Evolutionary conservation across 2,329 filamentous ascomycete species (phyloP), one percentile per base, ranked within the genome.

Genomic region (Aspergillus uvarum): DNA sequence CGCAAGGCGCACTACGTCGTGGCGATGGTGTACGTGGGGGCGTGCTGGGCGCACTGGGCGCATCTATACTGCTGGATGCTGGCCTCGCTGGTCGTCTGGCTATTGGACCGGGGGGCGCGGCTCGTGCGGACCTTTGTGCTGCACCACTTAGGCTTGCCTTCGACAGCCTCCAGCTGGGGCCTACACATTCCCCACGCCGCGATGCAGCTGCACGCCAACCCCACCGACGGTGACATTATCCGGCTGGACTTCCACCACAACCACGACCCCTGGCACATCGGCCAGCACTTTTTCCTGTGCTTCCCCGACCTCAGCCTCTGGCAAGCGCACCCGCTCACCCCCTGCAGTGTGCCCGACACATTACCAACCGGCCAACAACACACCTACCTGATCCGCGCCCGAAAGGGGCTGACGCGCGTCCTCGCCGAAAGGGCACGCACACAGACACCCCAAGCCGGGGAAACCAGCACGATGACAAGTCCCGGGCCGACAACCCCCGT

Each of bases 31-130:
- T 93, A 91, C 72, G 84, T 92, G 12, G 90, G 88, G 4, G 89
- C 88, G 3, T 89, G 88, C 73, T 91, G 88, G 83, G 89, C 83
- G 1, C 90, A 93, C 70, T 93, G 89, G 90, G 73, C 80, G 54
- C 78, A 86, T 54, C 78, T 92, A 4, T 80, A 83, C 51, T 90
- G 87, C 70, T 92, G 89, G 77, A 81, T 92, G 70, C 80, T 90
- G 49, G 85, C 89, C 0, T 84, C 84, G 0, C 74, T 92, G 5
- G 76, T 85, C 1, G 80, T 92, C 16, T 89, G 89, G 81, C 80
- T 84, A 58, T 63, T 89, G 24, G 89, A 92, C 68, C 83, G 89
- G 7, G 81, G 75, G 1, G 79, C 85, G 10, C 81, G 89, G 5
- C 72, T 87, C 1, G 69, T 85, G 7, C 81, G 89, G 32, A 85